Base-by-base conservation (phyloP, 768 basidiomycete genomes). In the Podaxis rugospora region DNA sequence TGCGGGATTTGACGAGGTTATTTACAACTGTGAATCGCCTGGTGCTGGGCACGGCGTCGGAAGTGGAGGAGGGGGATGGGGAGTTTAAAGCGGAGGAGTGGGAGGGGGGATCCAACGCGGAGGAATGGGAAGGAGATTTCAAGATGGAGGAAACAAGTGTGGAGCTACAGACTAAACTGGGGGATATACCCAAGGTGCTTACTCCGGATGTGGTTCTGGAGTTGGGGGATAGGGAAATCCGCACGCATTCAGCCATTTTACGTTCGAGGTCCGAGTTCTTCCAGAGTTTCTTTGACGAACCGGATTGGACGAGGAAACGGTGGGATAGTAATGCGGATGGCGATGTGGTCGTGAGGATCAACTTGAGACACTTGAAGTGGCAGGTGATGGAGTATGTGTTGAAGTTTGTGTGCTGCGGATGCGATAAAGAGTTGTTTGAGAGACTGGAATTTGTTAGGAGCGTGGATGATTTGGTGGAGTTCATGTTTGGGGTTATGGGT, bases 241-340 rank as follows among this genome's bases (percentile, higher is more conserved):
- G 70, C 52, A 83, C 83, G 1, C 88, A 96, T 69, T 93, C 94
- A 0, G 70, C 78, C 9, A 71, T 98, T 16, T 79, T 99, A n/a
- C 82, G 93, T 10, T 84, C 93, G 0, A 83, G 95, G 1, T 94
- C 90, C 23, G 81, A 83, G 2, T 89, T 97, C 66, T 98, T 99
- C 69, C 76, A 85, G 9, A 83, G 83, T 35, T 89, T 99, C 73
- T 94, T 96, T 70, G 85, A 85, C 44, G 87, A 94, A 66, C 75
- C 78, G 14, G 91, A 85, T 36, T 99, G 97, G 95, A 92, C 91
- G 11, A 67, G 57, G 25, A 77, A 79, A 39, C 80, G 94, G 28
- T 83, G 86, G 78, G 57, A 44, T 2, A 27, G 18, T 10, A 21
- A 13, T 23, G 25, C 7, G 32, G 18, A 36, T 11, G 56, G 16